A percentile compares a stretch with the other conserved stretches of the same genome.
phyloP scores from a whole-genome alignment of 345 rosid genomes.

The Hibiscus trionum region DNA sequence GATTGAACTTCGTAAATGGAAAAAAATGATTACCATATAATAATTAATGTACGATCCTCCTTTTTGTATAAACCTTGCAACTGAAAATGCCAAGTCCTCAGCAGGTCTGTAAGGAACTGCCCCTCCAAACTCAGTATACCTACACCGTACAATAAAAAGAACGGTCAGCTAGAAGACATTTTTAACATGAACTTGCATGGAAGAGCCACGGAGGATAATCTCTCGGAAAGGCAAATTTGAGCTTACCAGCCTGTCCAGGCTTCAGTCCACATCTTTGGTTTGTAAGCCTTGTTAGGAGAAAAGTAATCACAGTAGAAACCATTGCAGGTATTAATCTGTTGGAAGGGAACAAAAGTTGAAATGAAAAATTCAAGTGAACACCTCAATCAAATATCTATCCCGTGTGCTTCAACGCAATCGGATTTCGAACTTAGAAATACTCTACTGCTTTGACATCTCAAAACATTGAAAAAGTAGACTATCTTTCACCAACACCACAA shows the following conservation, averaged over 20 bases:
- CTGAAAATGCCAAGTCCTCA: slow-evolving; percentile 93
- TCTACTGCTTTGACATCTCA: slow-evolving; percentile 3
- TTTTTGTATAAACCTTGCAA: slow-evolving; percentile 91
- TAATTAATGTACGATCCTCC: slow-evolving; percentile 94
- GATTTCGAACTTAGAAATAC: background rate
- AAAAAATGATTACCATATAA: slow-evolving; percentile 60
- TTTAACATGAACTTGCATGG: background rate
- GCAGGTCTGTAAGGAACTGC: slow-evolving; percentile 87
- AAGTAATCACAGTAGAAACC: slow-evolving; percentile 97
- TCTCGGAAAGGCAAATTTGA: background rate
- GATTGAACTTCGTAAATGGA: slow-evolving; percentile 11
- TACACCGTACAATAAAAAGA: slow-evolving; percentile 15
- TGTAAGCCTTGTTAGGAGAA: slow-evolving; percentile 88
- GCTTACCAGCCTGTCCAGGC: slow-evolving; percentile 98
- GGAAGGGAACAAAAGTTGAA: slow-evolving; percentile 6
- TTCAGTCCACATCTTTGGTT: slow-evolving; percentile 99
- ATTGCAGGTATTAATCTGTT: slow-evolving; percentile 91
- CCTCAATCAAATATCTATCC: background rate
- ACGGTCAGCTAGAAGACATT: background rate
- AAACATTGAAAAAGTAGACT: slow-evolving; percentile 4
- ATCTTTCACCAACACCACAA: slow-evolving; percentile 7
- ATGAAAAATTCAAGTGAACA: background rate
- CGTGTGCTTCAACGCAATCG: background rate
- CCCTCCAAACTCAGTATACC: slow-evolving; percentile 98
- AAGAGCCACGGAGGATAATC: slow-evolving; percentile 1